Percentiles rank a stretch among this genome's conserved stretches.
These are phyloP conservation scores for Aspergillus saccharolyticus DNA, from an alignment of 495 filamentous ascomycete species.

Conservation along the genomic window DNA sequence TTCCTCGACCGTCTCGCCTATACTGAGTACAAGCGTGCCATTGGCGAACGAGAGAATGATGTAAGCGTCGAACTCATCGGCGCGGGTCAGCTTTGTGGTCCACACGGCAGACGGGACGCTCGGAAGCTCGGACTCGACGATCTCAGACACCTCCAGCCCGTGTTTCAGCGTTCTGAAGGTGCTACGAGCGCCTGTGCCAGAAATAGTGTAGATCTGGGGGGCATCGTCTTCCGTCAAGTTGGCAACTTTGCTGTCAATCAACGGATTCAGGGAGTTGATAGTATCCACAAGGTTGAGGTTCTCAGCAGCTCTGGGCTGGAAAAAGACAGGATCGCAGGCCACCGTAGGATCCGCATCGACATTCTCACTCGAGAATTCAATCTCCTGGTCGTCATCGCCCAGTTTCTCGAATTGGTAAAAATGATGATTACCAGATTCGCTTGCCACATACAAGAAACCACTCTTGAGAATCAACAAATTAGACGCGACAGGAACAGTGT, in stretches of 20 bases:
- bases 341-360: constrained; percentile 69
- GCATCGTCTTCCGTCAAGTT: constrained; percentile 90
- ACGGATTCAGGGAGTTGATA: constrained; percentile 83
- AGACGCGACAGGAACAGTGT: constrained; percentile 84
- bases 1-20: constrained; percentile 94
- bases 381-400: constrained; percentile 91
- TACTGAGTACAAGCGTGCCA: constrained; percentile 79
- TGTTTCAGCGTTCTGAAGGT: constrained; percentile 88
- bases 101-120: constrained; percentile 84
- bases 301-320: constrained; percentile 71
- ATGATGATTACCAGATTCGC: constrained; percentile 86
- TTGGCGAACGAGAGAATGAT: constrained; percentile 67
- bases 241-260: constrained; percentile 82
- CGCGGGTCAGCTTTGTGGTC: constrained; percentile 83
- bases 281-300: constrained; percentile 82
- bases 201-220: constrained; percentile 91
- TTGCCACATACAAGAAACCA: constrained; percentile 89
- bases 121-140: constrained; percentile 86
- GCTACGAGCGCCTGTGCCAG: constrained; percentile 81
- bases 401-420: constrained; percentile 98
- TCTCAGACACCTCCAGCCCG: constrained; percentile 86
- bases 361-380: constrained; percentile 75
- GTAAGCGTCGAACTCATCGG: constrained; percentile 80
- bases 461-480: constrained; percentile 90
- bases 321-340: constrained; percentile 70